These are phyloP conservation scores for Colletotrichum cereale DNA, from an alignment of 2,329 filamentous ascomycete genomes.

Conservation along the genomic window DNA sequence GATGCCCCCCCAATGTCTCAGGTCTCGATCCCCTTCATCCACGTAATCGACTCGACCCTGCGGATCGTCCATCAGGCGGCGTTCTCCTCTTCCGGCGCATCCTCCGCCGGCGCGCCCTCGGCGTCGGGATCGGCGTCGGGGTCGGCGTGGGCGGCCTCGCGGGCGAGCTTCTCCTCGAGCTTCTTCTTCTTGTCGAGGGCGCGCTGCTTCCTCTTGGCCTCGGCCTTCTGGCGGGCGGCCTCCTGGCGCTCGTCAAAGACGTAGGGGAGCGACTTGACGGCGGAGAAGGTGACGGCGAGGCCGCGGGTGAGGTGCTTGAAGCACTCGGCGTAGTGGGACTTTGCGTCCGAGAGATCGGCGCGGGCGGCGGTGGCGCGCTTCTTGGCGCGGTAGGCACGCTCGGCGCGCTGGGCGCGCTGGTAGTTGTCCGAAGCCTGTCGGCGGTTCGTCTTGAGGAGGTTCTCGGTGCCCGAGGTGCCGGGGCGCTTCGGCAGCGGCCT, in stretches of 20 bases:
- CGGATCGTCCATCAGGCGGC: slow-evolving; percentile 29
- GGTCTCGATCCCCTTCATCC: slow-evolving; percentile 15
- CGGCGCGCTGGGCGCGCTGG: slow-evolving; percentile 54
- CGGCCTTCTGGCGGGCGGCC: slow-evolving; percentile 45
- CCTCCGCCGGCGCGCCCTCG: slow-evolving; percentile 19
- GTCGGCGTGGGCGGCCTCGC: slow-evolving; percentile 39
- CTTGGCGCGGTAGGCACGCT: slow-evolving; percentile 55
- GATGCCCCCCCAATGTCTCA: neutral
- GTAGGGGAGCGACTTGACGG: slow-evolving; percentile 51
- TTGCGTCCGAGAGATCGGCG: slow-evolving; percentile 53
- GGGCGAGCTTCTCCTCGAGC: slow-evolving; percentile 51
- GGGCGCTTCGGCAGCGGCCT: slow-evolving; percentile 52
- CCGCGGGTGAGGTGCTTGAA: slow-evolving; percentile 53
- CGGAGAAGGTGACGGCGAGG: slow-evolving; percentile 48
- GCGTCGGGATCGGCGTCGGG: slow-evolving; percentile 21
- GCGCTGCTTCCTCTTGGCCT: slow-evolving; percentile 48
- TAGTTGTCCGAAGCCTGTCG: slow-evolving; percentile 54
- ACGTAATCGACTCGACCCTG: slow-evolving; percentile 31
- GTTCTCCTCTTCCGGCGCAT: slow-evolving; percentile 16
- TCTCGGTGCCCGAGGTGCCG: slow-evolving; percentile 58
- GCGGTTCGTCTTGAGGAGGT: slow-evolving; percentile 54
- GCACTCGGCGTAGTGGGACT: slow-evolving; percentile 54
- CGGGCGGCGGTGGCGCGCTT: slow-evolving; percentile 57
- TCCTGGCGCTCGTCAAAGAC: slow-evolving; percentile 54
- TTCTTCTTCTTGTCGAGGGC: slow-evolving; percentile 51